Evolutionary conservation across 306 rosid genomes (phyloP).

Genomic region (Medicago truncatula): DNA sequence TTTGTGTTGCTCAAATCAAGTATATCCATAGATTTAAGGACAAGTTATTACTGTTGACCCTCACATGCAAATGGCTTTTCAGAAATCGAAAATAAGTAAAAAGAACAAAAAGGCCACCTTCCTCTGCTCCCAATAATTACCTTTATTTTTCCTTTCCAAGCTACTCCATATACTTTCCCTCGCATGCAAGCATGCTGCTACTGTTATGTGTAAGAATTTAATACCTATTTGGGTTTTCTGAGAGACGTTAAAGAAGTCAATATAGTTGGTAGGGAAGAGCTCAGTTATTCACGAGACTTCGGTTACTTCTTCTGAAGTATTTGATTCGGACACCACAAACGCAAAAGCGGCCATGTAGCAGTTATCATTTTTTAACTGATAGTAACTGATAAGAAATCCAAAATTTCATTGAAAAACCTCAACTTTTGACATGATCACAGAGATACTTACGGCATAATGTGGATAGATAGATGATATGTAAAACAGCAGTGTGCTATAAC

Average conservation of each 20-base stretch:
- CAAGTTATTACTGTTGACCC: slow-evolving; percentile 16
- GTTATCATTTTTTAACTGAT: no score
- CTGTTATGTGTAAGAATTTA: slow-evolving; percentile 3
- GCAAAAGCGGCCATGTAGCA: slow-evolving; percentile 13
- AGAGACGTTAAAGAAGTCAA: slow-evolving; percentile 22
- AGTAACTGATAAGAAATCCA: no score
- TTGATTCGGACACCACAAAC: slow-evolving; percentile 18
- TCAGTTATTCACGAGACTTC: slow-evolving; percentile 18
- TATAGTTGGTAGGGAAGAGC: slow-evolving; percentile 14
- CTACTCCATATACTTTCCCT: slow-evolving; percentile 34
- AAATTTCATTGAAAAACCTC: no score
- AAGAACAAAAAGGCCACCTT: slow-evolving; percentile 17
- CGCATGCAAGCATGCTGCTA: slow-evolving; percentile 36
- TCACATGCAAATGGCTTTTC: slow-evolving; percentile 36
- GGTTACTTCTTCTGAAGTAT: slow-evolving; percentile 6
- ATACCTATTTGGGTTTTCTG: not conserved
- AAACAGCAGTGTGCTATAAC: no score
- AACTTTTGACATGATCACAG: no score
- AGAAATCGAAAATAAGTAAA: slow-evolving; percentile 21
- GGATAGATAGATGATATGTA: no score
- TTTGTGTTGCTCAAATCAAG: not conserved
- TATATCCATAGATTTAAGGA: not conserved
- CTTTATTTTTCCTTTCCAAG: slow-evolving; percentile 39
- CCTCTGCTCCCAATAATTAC: slow-evolving; percentile 31
- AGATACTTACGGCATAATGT: no score